Base-by-base conservation (phyloP, 2,329 filamentous ascomycete genomes). In the Scytalidium sp. region DNA sequence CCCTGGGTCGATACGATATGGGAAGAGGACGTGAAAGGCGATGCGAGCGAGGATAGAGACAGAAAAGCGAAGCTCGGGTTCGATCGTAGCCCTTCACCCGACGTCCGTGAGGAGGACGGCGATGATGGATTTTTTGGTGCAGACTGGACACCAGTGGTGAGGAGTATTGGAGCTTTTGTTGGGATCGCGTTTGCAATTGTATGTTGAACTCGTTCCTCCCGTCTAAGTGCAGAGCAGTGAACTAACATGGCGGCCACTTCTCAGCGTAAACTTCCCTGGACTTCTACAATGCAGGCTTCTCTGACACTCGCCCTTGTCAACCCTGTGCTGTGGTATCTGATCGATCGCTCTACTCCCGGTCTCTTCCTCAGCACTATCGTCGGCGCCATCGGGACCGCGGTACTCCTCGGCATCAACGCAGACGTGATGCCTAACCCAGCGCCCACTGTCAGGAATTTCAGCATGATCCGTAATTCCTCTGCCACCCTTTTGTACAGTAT, bases 321-420 rank as follows among this genome's bases (percentile, higher is more conserved):
- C 65, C 93, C 94, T 1, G 87, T 94, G 9, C 75, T 99, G 17
- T 99, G 94, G 94, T 99, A 96, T 70, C 77, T 97, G 20, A 88
- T 99, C 63, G 94, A 99, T 70, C 88, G 93, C 45, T 94, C 90
- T 43, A 85, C 84, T 58, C 81, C 91, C 0, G 94, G 94, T 3
- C 87, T 97, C 58, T 72, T 94, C 27, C 79, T 97, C 49, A 91
- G 90, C 0, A 77, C 85, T 13, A 72, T 81, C 2, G 85, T 96
- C 10, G 88, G 90, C 1, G 65, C 93, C 21, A 72, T 80, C 1
- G 90, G 93, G 7, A 92, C 92, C 9, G 79, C 81, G 13, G 68
- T 90, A 15, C 73, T 96, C 17, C 79, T 96, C 50, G 79, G 84
- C 13, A 76, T 93, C 27, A 87, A 90, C 60, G 88, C 91, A 2